Evolutionary conservation across 2,329 filamentous ascomycete species (phyloP).

Genomic region (Aureobasidium mangrovei): DNA sequence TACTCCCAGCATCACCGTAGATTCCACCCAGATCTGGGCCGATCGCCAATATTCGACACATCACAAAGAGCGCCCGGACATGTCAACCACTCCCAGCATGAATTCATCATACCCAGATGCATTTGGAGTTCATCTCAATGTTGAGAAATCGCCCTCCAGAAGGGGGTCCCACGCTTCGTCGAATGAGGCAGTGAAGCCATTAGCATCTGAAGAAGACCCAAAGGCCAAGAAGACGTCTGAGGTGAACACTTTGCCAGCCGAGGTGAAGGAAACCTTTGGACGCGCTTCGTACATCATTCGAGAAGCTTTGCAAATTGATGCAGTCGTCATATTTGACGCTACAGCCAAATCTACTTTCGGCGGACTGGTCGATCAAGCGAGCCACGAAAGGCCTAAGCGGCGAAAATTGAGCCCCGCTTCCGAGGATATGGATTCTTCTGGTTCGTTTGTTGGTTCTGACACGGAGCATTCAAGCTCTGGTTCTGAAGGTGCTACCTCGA

Average conservation of each 20-base stretch:
- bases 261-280: slow-evolving; percentile 26
- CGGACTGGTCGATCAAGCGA: slow-evolving; percentile 10
- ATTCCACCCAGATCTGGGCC: neutral
- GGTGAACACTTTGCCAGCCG: slow-evolving; percentile 19
- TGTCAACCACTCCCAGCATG: neutral
- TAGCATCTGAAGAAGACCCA: neutral
- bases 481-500: neutral
- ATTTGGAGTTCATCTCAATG: neutral
- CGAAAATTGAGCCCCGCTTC: neutral
- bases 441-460: neutral
- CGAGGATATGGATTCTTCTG: neutral
- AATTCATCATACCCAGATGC: neutral
- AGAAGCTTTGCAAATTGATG: slow-evolving; percentile 37
- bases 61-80: neutral
- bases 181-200: neutral
- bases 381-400: slow-evolving; percentile 4
- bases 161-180: neutral
- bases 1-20: neutral
- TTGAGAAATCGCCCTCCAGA: slow-evolving; percentile 1
- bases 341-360: slow-evolving; percentile 16
- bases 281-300: slow-evolving; percentile 37
- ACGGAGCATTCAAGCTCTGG: neutral
- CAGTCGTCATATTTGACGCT: slow-evolving; percentile 35
- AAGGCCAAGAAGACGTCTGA: slow-evolving; percentile 14
- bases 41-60: neutral